Conservation (phyloP, 2,329 filamentous ascomycete species). For the Camillea tinctor region DNA sequence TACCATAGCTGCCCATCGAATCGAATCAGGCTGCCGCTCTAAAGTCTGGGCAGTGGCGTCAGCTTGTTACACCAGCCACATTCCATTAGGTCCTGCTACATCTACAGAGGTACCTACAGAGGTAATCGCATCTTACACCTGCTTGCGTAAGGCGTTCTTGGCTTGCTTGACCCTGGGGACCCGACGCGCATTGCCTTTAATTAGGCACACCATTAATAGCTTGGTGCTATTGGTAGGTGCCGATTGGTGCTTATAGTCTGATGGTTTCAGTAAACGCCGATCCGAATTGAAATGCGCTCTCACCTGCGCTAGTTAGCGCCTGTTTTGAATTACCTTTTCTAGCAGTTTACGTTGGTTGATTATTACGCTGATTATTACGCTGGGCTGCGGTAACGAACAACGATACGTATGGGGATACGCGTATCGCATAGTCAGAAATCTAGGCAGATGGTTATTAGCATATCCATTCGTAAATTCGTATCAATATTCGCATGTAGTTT, state of each 20-base stretch:
- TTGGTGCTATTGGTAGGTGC: neutral
- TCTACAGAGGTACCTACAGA: too few species aligned
- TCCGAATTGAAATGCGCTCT: neutral
- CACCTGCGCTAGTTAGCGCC: neutral
- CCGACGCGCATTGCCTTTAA: conserved; percentile 9
- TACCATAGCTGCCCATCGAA: conserved; percentile 9
- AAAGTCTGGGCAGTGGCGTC: neutral
- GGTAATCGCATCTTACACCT: too few species aligned
- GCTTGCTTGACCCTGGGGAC: conserved; percentile 14
- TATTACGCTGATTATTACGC: too few species aligned
- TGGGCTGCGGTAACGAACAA: too few species aligned
- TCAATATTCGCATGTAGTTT: too few species aligned
- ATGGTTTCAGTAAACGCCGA: neutral
- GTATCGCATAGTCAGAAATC: too few species aligned
- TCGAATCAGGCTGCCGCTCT: conserved; percentile 13
- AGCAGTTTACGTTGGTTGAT: too few species aligned
- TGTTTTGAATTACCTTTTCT: neutral
- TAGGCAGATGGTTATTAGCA: too few species aligned
- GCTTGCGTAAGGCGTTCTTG: conserved; percentile 37
- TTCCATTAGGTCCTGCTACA: too few species aligned
- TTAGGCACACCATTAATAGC: neutral
- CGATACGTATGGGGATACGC: too few species aligned
- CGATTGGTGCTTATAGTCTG: neutral
- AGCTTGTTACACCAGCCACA: conserved; percentile 32
- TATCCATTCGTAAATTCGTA: too few species aligned